A percentile compares a stretch with the other conserved stretches of the same genome.
phyloP scores from a whole-genome alignment of 345 rosid species.

The Boechera stricta region DNA sequence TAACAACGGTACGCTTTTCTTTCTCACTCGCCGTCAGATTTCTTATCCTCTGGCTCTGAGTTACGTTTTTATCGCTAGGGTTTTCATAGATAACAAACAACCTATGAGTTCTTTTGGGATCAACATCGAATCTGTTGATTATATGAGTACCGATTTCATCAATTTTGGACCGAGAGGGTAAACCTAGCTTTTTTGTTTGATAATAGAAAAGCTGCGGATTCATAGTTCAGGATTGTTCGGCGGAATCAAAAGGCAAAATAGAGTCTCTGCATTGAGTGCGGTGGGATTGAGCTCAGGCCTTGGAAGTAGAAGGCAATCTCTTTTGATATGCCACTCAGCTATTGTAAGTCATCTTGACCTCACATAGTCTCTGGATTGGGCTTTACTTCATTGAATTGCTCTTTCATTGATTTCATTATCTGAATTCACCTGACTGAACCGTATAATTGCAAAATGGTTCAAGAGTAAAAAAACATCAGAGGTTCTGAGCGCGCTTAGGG shows the following conservation, averaged over 20 bases:
- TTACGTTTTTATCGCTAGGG: not conserved
- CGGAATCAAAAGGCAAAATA: slow-evolving; percentile 24
- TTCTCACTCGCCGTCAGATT: not conserved
- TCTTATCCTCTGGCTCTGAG: not conserved
- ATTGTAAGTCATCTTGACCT: slow-evolving; percentile 44
- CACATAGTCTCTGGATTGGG: slow-evolving; percentile 1
- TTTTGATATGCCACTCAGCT: slow-evolving; percentile 47
- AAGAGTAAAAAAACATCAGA: not conserved
- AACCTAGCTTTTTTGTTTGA: not conserved
- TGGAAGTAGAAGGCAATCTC: slow-evolving; percentile 37
- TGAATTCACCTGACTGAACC: not conserved
- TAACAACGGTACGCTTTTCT: slow-evolving; percentile 28
- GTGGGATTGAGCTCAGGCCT: slow-evolving; percentile 37
- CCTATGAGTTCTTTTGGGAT: too few relatives aligned
- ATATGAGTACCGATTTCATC: not conserved
- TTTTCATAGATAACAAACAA: not conserved
- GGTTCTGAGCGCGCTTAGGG: slow-evolving; percentile 55
- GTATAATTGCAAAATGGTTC: slow-evolving; percentile 9
- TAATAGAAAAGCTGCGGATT: slow-evolving; percentile 31
- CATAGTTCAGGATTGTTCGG: not conserved
- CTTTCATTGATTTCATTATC: not conserved
- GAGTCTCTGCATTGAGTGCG: slow-evolving; percentile 23
- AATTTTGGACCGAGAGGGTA: too few relatives aligned
- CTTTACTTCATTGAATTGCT: not conserved
- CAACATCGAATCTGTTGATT: not conserved